Base-by-base conservation (phyloP, 2,329 filamentous ascomycete genomes). In the Dichotomopilus funicola region DNA sequence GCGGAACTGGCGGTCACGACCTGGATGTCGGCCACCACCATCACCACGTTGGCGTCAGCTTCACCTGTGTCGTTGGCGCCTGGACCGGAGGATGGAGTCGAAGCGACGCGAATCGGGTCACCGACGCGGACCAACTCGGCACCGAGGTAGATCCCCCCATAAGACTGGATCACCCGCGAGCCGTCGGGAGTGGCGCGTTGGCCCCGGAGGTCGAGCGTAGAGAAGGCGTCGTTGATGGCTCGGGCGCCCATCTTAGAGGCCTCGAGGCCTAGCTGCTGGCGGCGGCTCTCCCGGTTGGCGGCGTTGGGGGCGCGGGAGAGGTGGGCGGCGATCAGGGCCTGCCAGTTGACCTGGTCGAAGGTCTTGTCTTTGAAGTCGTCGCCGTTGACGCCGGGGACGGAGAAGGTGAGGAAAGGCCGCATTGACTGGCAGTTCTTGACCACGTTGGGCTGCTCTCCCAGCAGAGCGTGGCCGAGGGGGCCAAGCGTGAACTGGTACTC, bases 341-440 rank as follows among this genome's bases (percentile, higher is more conserved):
- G 49, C 70, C 70, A 72, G 62, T 70, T 55, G 48, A 69, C 54
- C 37, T 63, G 59, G 41, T 63, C 60, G 49, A 66, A 71, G 2
- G 58, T 44, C 51, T 63, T 61, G 54, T 63, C 61, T 35, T 62
- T 56, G 31, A 69, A 54, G 1, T 64, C 63, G 1, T 57, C 52
- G 6, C 63, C 55, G 13, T 55, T 53, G n/a, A 68, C 60, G 41
- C 55, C 57, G 3, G 70, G 70, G 5, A 72, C 67, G 59, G 67
- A 70, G 48, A 71, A 72, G 9, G 70, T 71, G 12, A 70, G 63
- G 59, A 72, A 72, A 1, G 70, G 70, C 3, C 70, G 68, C 68
- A 72, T 67, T 6, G 66, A 63, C 8, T 55, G 44, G 52, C 60
- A 58, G 8, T 64, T 52, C 47, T 62, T 70, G 46, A 51, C 27